Conservation (phyloP, 2,329 filamentous ascomycete species). For the Beauveria sp. region DNA sequence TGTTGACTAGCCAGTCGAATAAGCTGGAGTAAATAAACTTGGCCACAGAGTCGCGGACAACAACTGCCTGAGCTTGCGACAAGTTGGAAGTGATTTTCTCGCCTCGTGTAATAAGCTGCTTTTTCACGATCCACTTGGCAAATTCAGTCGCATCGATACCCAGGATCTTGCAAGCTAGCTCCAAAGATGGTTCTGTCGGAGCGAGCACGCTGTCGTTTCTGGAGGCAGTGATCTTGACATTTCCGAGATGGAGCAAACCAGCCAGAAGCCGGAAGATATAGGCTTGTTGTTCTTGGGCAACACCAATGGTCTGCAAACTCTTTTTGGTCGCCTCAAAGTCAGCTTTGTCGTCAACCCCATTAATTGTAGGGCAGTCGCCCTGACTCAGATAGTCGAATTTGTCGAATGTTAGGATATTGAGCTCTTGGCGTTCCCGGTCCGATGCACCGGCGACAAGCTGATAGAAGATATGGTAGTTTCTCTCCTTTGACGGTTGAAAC, state of each 20-base stretch:
- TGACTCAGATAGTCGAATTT: slow-evolving; percentile 96
- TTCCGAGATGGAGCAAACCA: slow-evolving; percentile 87
- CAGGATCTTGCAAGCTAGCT: slow-evolving; percentile 74
- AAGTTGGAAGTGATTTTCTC: slow-evolving; percentile 97
- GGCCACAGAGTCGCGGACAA: slow-evolving; percentile 93
- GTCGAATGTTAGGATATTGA: slow-evolving; percentile 73
- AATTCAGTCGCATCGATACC: slow-evolving; percentile 83
- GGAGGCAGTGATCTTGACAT: slow-evolving; percentile 90
- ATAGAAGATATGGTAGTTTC: slow-evolving; percentile 99
- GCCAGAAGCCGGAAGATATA: slow-evolving; percentile 88
- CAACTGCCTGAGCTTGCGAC: slow-evolving; percentile 84
- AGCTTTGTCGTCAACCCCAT: slow-evolving; percentile 90
- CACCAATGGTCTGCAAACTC: slow-evolving; percentile 82
- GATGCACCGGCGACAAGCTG: slow-evolving; percentile 91
- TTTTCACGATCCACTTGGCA: slow-evolving; percentile 98
- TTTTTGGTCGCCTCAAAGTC: slow-evolving; percentile 86
- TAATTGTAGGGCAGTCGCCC: slow-evolving; percentile 82
- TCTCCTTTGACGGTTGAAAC: slow-evolving; percentile 93
- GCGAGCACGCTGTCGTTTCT: slow-evolving; percentile 80
- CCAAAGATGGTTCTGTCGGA: slow-evolving; percentile 71
- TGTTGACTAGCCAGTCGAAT: slow-evolving; percentile 98
- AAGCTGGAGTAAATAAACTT: slow-evolving; percentile 98
- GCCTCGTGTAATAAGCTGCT: slow-evolving; percentile 90
- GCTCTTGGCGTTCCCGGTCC: slow-evolving; percentile 70
- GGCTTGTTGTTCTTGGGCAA: slow-evolving; percentile 63